Base-by-base conservation (phyloP, 495 filamentous ascomycete species). In the Articulospora tetracladia region DNA sequence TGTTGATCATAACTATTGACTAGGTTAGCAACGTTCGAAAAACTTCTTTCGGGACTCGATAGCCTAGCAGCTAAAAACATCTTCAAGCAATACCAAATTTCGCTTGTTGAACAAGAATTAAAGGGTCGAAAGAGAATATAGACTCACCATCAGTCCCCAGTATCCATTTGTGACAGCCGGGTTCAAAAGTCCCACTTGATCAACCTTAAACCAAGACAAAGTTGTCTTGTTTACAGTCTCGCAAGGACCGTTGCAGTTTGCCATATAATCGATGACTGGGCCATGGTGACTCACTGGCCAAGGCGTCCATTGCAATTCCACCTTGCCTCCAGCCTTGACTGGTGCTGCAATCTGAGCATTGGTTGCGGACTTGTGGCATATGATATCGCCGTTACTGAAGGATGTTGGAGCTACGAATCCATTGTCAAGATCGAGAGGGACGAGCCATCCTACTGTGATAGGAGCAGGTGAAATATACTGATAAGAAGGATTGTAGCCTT, bases 191-290 rank as follows among this genome's bases (percentile, higher is more conserved):
- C 87, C 90, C 7, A 73, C 73, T 61, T 83, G 30, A 19, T 61
- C 81, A 64, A 93, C 89, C 83, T 92, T 92, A 80, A 92, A 88
- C 73, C 84, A 93, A 60, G 86, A 68, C 25, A 93, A 80, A 0
- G 69, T 67, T 0, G 75, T 79, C 75, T 87, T 86, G 74, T 88
- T 80, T 20, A 83, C 87, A 1, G 70, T 77, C 54, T 81, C 76
- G 77, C 88, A 65, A 58, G 84, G 74, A 22, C 87, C 88, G 63
- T 83, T 79, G 80, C 89, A 92, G 61, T 83, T 79, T 52, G 90
- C 90, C 1, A 94, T 72, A 71, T 91, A 92, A 72, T 84, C 83
- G 57, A 91, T 84, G 69, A 88, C 84, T 6, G 89, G 88, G 7
- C 90, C 86, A 62, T 85, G 76, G 68, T 90, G 65, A 2, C 28